Base-by-base conservation (phyloP, 1,284 basidiomycete species). In the Ganoderma lucidum region DNA sequence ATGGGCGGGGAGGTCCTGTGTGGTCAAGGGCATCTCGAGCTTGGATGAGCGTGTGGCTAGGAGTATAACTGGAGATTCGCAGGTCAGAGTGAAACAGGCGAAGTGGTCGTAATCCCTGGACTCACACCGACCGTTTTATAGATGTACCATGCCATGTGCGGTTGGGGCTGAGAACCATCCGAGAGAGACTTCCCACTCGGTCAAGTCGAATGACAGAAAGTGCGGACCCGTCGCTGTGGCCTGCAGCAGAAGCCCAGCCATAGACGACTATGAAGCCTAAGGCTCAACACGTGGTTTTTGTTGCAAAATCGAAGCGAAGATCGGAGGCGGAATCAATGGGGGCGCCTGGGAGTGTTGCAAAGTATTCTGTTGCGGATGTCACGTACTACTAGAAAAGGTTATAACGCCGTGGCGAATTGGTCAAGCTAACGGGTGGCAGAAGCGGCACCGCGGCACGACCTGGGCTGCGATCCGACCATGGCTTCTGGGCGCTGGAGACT, bases 1-100 rank as follows among this genome's bases (percentile, higher is more conserved):
- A 44, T 71, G 65, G 4, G 69, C n/a, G n/a, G 71, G 71, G 4
- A 73, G 63, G 48, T 69, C 63, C 19, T 67, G 60, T 15, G 65
- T 63, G n/a, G 56, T 64, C 44, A 70, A 55, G 8, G 69, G 69
- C 71, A 73, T 73, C 35, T 56, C 15, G 39, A 59, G n/a, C 15
- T 23, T 10, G 23, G 30, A 12, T 30, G 32, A n/a, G 28, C 30
- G 55, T 56, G 37, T 44, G 8, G 35, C 35, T 35, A 35, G 8
- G 35, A 35, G 8, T 35, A 35, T 35, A 32, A 28, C 10, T 2
- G 53, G 28, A 10, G 30, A 32, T 4, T 32, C 9, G 53, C 2
- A 9, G 28, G 53, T 55, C 10, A 19, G 32, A 23, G 8, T 3
- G n/a, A 6, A 37, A 8, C 55, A 12, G 56, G 39, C 19, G 19